phyloP scores from a whole-genome alignment of 2,329 filamentous ascomycete species.

The Pseudogymnoascus sp. region DNA sequence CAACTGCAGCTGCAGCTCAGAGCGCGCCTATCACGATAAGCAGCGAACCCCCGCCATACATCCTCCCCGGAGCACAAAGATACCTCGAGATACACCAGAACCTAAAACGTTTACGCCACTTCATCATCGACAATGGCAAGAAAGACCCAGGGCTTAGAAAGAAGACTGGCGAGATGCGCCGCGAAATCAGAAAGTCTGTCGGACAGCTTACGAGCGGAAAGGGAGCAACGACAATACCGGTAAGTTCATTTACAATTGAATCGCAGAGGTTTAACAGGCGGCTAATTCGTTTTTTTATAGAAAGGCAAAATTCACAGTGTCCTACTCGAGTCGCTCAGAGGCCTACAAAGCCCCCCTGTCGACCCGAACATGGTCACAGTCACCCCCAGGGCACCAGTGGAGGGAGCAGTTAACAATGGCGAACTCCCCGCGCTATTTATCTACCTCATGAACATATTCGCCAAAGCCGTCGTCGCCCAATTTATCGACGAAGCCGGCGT shows the following conservation, averaged over 20 bases:
- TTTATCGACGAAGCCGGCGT: slow-evolving; percentile 59
- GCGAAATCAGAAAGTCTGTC: slow-evolving; percentile 62
- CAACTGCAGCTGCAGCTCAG: not conserved
- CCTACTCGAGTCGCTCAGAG: slow-evolving; percentile 44
- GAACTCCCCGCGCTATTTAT: slow-evolving; percentile 58
- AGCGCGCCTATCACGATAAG: not conserved
- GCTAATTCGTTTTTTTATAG: slow-evolving; percentile 23
- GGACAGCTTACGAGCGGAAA: slow-evolving; percentile 64
- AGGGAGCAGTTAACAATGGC: slow-evolving; percentile 41
- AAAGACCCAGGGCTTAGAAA: slow-evolving; percentile 51
- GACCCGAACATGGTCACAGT: slow-evolving; percentile 48
- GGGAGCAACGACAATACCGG: slow-evolving; percentile 50
- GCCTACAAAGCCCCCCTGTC: slow-evolving; percentile 43
- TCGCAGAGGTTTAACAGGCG: not conserved
- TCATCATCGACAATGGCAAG: slow-evolving; percentile 46
- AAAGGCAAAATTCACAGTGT: slow-evolving; percentile 41
- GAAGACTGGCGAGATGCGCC: slow-evolving; percentile 61
- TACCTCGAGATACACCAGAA: slow-evolving; percentile 55
- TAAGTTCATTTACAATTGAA: slow-evolving; percentile 29
- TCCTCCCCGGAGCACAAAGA: slow-evolving; percentile 31
- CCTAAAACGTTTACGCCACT: slow-evolving; percentile 52
- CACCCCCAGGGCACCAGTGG: slow-evolving; percentile 34
- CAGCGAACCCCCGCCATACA: slow-evolving; percentile 10
- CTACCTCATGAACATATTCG: slow-evolving; percentile 68
- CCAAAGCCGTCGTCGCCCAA: slow-evolving; percentile 65